These are phyloP conservation scores for Linnemannia zychae DNA, from an alignment of 192 early-diverging fungal species.

Conservation along the genomic window DNA sequence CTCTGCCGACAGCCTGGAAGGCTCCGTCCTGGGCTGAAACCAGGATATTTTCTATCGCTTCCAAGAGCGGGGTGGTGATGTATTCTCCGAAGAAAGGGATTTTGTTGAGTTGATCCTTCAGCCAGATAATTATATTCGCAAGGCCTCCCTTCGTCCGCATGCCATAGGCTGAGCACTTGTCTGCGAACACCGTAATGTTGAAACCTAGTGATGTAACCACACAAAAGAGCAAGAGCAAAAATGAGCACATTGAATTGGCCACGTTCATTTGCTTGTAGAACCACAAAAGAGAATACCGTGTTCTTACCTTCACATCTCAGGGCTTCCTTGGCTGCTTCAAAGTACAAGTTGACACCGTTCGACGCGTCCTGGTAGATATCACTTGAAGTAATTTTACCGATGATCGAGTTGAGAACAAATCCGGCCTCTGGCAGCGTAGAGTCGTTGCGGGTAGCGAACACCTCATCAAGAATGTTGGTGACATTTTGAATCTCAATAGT, in stretches of 20 bases:
- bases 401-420: constrained; percentile 5
- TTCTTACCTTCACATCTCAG: background rate
- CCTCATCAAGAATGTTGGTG: background rate
- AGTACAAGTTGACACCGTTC: background rate
- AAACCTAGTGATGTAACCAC: constrained; percentile 5
- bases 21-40: constrained; percentile 7
- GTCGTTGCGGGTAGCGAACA: background rate
- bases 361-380: background rate
- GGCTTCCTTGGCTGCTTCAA: background rate
- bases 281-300: background rate
- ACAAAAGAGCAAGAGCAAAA: background rate
- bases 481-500: background rate
- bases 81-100: constrained; percentile 13
- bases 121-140: background rate
- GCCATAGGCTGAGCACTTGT: constrained; percentile 8
- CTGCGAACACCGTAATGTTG: constrained; percentile 11
- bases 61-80: constrained; percentile 6
- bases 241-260: background rate
- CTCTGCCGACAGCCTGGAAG: background rate
- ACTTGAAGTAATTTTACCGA: background rate
- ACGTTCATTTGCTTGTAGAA: background rate
- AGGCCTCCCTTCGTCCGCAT: background rate
- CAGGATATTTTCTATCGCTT: background rate
- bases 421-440: background rate
- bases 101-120: background rate